Evolutionary conservation across 2,329 filamentous ascomycete species (phyloP).

Genomic region (Fusarium paranaense): DNA sequence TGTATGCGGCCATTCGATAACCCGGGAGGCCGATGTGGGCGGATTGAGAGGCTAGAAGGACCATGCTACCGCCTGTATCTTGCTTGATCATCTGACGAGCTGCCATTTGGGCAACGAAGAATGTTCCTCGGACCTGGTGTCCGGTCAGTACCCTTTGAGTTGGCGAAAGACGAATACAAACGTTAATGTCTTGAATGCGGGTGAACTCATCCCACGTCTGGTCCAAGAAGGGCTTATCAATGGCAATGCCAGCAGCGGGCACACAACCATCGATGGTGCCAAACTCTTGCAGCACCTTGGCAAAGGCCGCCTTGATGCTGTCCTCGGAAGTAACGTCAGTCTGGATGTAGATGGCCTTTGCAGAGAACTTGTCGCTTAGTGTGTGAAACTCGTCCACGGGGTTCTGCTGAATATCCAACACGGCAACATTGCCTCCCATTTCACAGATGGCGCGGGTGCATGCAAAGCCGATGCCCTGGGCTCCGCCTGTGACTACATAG

Average conservation of each 20-base stretch:
- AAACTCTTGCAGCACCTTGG: slow-evolving; percentile 39
- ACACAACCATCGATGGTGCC: slow-evolving; percentile 47
- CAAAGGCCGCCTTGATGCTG: slow-evolving; percentile 44
- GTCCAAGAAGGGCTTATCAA: slow-evolving; percentile 58
- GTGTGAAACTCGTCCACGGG: slow-evolving; percentile 46
- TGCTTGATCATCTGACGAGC: slow-evolving; percentile 55
- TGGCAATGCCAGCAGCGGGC: slow-evolving; percentile 53
- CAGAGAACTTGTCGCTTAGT: slow-evolving; percentile 33
- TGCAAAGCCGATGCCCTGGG: slow-evolving; percentile 55
- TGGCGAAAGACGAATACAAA: slow-evolving; percentile 29
- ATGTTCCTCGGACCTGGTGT: slow-evolving; percentile 54
- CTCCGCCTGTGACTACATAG: slow-evolving; percentile 55
- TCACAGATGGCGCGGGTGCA: slow-evolving; percentile 52
- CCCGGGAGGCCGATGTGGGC: slow-evolving; percentile 38
- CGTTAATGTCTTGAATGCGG: slow-evolving; percentile 56
- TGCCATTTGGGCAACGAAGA: slow-evolving; percentile 54
- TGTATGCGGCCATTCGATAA: slow-evolving; percentile 53
- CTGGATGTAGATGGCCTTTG: slow-evolving; percentile 46
- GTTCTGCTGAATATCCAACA: slow-evolving; percentile 49
- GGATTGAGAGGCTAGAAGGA: slow-evolving; percentile 44
- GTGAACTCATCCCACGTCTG: slow-evolving; percentile 57
- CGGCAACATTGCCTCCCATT: slow-evolving; percentile 55
- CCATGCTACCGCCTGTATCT: slow-evolving; percentile 52
- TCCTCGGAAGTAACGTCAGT: slow-evolving; percentile 49
- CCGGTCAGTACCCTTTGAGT: background rate